A percentile compares a stretch with the other conserved stretches of the same genome.
Conservation (phyloP, 2,329 filamentous ascomycete genomes). For the Cercospora zeina region DNA sequence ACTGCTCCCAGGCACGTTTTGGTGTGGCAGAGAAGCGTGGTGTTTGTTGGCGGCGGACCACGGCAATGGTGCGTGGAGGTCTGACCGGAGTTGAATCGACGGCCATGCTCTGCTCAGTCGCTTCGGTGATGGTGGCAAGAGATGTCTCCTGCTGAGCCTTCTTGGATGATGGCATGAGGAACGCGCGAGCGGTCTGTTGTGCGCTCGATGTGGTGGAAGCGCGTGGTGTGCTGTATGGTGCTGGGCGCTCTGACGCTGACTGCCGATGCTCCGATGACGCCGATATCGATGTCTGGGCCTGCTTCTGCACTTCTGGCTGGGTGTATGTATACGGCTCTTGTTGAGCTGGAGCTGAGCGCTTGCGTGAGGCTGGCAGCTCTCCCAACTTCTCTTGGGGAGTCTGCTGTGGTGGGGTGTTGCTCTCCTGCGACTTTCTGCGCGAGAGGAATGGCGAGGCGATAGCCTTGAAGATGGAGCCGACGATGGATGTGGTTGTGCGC, state of each 20-base stretch:
- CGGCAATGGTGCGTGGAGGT: constrained; percentile 17
- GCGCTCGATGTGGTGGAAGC: neutral
- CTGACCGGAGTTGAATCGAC: constrained; percentile 20
- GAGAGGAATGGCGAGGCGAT: constrained; percentile 24
- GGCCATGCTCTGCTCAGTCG: constrained; percentile 18
- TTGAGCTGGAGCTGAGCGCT: constrained; percentile 30
- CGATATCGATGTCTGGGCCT: neutral
- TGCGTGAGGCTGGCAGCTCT: constrained; percentile 29
- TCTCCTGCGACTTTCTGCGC: constrained; percentile 14
- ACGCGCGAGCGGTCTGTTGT: constrained; percentile 12
- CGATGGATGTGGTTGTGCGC: constrained; percentile 17
- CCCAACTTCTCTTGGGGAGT: constrained; percentile 19
- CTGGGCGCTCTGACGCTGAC: constrained; percentile 3
- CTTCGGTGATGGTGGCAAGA: constrained; percentile 33
- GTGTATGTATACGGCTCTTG: constrained; percentile 20
- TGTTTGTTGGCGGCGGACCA: constrained; percentile 16
- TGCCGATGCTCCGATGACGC: constrained; percentile 9
- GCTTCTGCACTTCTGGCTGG: constrained; percentile 7
- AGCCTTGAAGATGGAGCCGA: constrained; percentile 23
- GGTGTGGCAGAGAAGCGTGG: constrained; percentile 17
- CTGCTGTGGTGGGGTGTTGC: constrained; percentile 13
- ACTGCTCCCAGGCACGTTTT: constrained; percentile 19
- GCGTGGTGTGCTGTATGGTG: constrained; percentile 19
- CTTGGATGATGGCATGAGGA: constrained; percentile 7
- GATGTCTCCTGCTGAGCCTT: constrained; percentile 13